A percentile compares a stretch with the other conserved stretches of the same genome.
Evolutionary conservation across 495 filamentous ascomycete genomes (phyloP).

Genomic region (Penicillium antarcticum): DNA sequence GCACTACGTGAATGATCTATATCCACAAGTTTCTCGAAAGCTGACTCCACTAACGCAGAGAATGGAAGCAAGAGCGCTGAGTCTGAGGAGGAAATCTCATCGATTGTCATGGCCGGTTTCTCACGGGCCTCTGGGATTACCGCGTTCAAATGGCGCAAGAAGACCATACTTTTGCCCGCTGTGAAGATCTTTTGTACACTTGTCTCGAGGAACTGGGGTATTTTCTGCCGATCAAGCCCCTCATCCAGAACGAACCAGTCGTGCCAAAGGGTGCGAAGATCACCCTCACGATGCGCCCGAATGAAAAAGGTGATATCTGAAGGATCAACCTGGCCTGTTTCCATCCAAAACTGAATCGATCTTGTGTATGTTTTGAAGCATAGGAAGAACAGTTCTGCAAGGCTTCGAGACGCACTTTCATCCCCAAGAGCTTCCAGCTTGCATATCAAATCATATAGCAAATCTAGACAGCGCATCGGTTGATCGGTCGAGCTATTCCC

Average conservation of each 20-base stretch:
- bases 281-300: conserved; percentile 50
- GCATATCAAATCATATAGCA: conserved; percentile 66
- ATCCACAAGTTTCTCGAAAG: conserved; percentile 70
- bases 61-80: conserved; percentile 61
- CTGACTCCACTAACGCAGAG: conserved; percentile 63
- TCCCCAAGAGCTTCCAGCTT: conserved; percentile 67
- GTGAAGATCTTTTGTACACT: conserved; percentile 71
- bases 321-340: conserved; percentile 64
- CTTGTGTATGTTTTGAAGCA: conserved; percentile 81
- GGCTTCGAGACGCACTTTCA: conserved; percentile 51
- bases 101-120: conserved; percentile 50
- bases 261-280: conserved; percentile 69
- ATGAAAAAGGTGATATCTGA: conserved; percentile 72
- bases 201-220: conserved; percentile 70
- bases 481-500: conserved; percentile 22
- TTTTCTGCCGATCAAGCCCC: conserved; percentile 51
- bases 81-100: conserved; percentile 46
- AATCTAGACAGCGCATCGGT: conserved; percentile 64
- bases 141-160: conserved; percentile 61
- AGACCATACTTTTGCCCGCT: conserved; percentile 82
- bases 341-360: conserved; percentile 82
- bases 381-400: conserved; percentile 70
- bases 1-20: conserved; percentile 68
- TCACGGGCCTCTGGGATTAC: conserved; percentile 10
- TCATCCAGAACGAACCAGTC: conserved; percentile 65